phyloP scores from a whole-genome alignment of 2,329 filamentous ascomycete genomes.

The Teratosphaeria viscida region DNA sequence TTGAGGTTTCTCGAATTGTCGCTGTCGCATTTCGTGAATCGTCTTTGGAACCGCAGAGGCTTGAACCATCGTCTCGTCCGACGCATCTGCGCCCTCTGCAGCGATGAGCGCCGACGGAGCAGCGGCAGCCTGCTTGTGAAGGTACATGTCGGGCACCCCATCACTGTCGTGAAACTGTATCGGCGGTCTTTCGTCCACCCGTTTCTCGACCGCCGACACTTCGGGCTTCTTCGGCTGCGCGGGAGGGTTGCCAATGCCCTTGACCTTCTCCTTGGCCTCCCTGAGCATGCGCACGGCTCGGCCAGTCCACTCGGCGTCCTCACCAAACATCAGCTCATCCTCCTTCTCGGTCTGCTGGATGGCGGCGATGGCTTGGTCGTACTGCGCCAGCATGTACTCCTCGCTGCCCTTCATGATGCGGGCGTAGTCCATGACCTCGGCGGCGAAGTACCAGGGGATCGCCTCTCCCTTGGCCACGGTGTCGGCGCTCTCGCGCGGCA shows the following conservation, averaged over 20 bases:
- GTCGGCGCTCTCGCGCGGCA: slow-evolving; percentile 74
- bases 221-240: slow-evolving; percentile 40
- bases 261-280: slow-evolving; percentile 64
- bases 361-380: slow-evolving; percentile 65
- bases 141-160: slow-evolving; percentile 42
- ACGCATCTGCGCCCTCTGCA: slow-evolving; percentile 14
- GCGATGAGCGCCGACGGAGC: slow-evolving; percentile 10
- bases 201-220: slow-evolving; percentile 24
- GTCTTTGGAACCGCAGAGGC: slow-evolving; percentile 27
- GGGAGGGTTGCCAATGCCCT: slow-evolving; percentile 57
- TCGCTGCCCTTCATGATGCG: slow-evolving; percentile 89
- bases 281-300: slow-evolving; percentile 68
- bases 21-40: slow-evolving; percentile 35
- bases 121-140: slow-evolving; percentile 13
- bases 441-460: slow-evolving; percentile 89
- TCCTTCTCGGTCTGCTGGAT: slow-evolving; percentile 69
- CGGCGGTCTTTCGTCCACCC: slow-evolving; percentile 28
- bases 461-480: slow-evolving; percentile 59
- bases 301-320: slow-evolving; percentile 85
- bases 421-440: slow-evolving; percentile 88
- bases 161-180: slow-evolving; percentile 39
- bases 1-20: slow-evolving; percentile 33
- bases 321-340: slow-evolving; percentile 83
- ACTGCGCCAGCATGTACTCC: slow-evolving; percentile 76
- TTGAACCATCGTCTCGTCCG: background rate